These are phyloP conservation scores for Arthrobotrys musiformis DNA, from an alignment of 2,329 filamentous ascomycete genomes.

Conservation along the genomic window DNA sequence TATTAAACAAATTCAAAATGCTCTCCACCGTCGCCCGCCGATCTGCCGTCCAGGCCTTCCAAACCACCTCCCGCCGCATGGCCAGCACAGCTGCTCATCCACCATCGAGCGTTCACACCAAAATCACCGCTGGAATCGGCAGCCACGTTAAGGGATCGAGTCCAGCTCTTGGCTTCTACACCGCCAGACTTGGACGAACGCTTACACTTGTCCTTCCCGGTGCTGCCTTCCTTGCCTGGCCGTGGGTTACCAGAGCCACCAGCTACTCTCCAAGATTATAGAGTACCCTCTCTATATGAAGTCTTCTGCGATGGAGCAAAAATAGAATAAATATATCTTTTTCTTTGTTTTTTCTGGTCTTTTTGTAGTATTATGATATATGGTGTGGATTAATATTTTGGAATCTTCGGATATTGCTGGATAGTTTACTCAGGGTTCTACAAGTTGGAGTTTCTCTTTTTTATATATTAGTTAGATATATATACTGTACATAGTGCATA, in stretches of 20 bases:
- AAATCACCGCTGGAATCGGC: conserved; percentile 31
- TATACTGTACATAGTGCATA: conserved; percentile 12
- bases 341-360: conserved; percentile 1
- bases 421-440: too few species aligned
- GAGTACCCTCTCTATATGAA: neutral
- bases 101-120: conserved; percentile 41
- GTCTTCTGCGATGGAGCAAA: neutral
- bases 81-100: conserved; percentile 27
- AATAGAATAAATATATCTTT: neutral
- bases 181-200: conserved; percentile 40
- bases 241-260: conserved; percentile 42
- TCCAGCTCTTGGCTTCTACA: conserved; percentile 35
- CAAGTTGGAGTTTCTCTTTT: conserved; percentile 2
- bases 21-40: conserved; percentile 45
- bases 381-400: conserved; percentile 8
- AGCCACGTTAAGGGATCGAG: conserved; percentile 12
- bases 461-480: neutral
- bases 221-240: conserved; percentile 45
- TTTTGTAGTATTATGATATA: conserved; percentile 15
- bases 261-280: conserved; percentile 32
- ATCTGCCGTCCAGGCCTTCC: conserved; percentile 29
- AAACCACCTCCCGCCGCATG: conserved; percentile 44
- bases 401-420: neutral
- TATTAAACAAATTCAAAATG: conserved; percentile 23
- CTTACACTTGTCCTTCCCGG: conserved; percentile 38